These are phyloP conservation scores for Candida montana DNA, from an alignment of 805 yeast species.

Conservation along the genomic window DNA sequence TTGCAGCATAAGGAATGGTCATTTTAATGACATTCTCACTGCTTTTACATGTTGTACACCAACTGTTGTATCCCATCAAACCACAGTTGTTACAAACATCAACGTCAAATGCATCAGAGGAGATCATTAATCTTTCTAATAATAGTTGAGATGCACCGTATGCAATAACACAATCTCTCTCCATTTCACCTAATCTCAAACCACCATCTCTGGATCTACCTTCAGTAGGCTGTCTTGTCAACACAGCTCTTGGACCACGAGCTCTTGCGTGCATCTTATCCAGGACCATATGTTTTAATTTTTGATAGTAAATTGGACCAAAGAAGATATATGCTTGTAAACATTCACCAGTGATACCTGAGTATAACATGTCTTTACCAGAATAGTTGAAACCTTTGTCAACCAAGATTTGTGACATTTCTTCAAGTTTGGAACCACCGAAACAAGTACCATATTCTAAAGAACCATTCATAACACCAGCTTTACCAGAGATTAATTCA, in stretches of 20 bases:
- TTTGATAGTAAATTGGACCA: conserved; percentile 97
- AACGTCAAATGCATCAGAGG: conserved; percentile 97
- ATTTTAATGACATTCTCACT: conserved; percentile 81
- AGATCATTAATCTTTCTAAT: conserved; percentile 89
- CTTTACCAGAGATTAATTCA: conserved; percentile 93
- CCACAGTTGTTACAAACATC: conserved; percentile 94
- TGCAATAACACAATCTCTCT: conserved; percentile 98
- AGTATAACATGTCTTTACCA: conserved; percentile 95
- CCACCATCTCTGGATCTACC: conserved; percentile 99
- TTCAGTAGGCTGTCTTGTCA: conserved; percentile 97
- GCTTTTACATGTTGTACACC: conserved; percentile 96
- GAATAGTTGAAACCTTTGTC: conserved; percentile 91
- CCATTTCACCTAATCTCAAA: conserved; percentile 98
- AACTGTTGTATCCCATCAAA: conserved; percentile 92
- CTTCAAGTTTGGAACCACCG: conserved; percentile 95
- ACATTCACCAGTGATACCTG: conserved; percentile 97
- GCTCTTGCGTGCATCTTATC: conserved; percentile 99
- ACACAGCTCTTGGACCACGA: conserved; percentile 96
- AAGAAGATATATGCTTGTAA: conserved; percentile 96
- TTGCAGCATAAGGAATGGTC: conserved; percentile 99
- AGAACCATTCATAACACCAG: conserved; percentile 90
- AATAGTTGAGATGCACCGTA: conserved; percentile 96
- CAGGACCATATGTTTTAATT: conserved; percentile 96
- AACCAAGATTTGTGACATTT: conserved; percentile 86
- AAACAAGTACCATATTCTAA: conserved; percentile 97